A percentile compares a stretch with the other conserved stretches of the same genome.
Conservation (phyloP, 2,329 filamentous ascomycete species). For the Pestalotiopsis sp. region DNA sequence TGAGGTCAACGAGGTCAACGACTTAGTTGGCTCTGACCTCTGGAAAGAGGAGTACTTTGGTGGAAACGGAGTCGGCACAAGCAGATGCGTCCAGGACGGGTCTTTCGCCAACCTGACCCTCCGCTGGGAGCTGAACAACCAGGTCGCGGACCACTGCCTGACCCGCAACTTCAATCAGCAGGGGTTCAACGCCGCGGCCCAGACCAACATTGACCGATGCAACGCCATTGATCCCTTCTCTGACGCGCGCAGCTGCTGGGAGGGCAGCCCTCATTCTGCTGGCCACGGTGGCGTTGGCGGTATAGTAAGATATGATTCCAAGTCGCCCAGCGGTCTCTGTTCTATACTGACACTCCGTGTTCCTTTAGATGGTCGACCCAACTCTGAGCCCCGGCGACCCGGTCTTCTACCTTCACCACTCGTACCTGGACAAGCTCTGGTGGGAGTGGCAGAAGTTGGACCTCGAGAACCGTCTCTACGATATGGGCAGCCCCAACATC, state of each 20-base stretch:
- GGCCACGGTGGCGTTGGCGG: conserved; percentile 27
- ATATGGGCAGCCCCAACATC: conserved; percentile 1
- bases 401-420: conserved; percentile 32
- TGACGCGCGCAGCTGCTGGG: conserved; percentile 23
- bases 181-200: neutral
- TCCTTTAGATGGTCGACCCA: neutral
- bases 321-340: too few species aligned
- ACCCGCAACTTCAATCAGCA: conserved; percentile 1
- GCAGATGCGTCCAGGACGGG: neutral
- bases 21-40: neutral
- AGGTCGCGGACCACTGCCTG: neutral
- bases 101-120: neutral
- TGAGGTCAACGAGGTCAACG: neutral
- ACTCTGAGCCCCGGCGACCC: conserved; percentile 26
- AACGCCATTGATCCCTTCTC: conserved; percentile 14
- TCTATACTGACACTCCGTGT: neutral
- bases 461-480: neutral
- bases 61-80: neutral
- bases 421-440: conserved; percentile 32
- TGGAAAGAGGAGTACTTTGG: conserved; percentile 4
- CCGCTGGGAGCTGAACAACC: neutral
- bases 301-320: neutral
- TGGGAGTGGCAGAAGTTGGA: conserved; percentile 12
- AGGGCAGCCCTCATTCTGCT: conserved; percentile 22
- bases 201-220: conserved; percentile 11